Evolutionary conservation across 208 protist species (phyloP), one percentile per base, ranked within the genome.

Genomic region (Trypanosoma caninum): DNA sequence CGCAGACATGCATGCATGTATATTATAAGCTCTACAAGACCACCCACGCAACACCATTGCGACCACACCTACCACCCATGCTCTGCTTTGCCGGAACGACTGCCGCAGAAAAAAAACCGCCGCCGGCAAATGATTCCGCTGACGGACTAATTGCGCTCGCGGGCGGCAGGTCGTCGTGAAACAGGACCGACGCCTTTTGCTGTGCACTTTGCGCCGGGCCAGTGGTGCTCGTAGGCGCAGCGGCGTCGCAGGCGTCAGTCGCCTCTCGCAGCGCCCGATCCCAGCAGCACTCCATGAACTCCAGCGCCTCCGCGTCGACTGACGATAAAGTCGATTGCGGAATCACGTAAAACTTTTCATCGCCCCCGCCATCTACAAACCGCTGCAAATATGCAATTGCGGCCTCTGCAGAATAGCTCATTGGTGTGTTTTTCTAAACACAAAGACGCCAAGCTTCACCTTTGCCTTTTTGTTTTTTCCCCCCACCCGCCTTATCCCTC

Each of bases 11-110:
- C n/a, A n/a, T n/a, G n/a, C n/a, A n/a, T n/a, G n/a, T n/a, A n/a
- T n/a, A n/a, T n/a, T n/a, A n/a, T n/a, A n/a, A n/a, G n/a, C n/a
- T n/a, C n/a, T 47, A 85, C 47, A 75, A 69, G 31, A 86, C 69
- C 2, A 86, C 72, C 80, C 75, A 86, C 0, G 80, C 74, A 1
- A 86, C 59, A 18, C 75, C 80, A n/a, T 65, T 74, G 2, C 65
- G 66, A 0, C 69, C 70, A 59, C 27, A 54, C 60, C 54, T 57
- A 56, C 8, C 20, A 35, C 45, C 14, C 61, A 57, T 37, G 48
- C 66, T 28, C 63, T 59, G 54, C 67, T 85, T 0, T 53, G 71
- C 62, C 28, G 35, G 60, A 74, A 77, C 22, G 64, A 65, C 25
- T 65, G 70, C 47, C 60, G 74, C 28, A 34, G 35, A 27, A 46